Percentiles rank a stretch among this genome's conserved stretches.
Evolutionary conservation across 2,329 filamentous ascomycete species (phyloP).

Genomic region (Colletotrichum camelliae): DNA sequence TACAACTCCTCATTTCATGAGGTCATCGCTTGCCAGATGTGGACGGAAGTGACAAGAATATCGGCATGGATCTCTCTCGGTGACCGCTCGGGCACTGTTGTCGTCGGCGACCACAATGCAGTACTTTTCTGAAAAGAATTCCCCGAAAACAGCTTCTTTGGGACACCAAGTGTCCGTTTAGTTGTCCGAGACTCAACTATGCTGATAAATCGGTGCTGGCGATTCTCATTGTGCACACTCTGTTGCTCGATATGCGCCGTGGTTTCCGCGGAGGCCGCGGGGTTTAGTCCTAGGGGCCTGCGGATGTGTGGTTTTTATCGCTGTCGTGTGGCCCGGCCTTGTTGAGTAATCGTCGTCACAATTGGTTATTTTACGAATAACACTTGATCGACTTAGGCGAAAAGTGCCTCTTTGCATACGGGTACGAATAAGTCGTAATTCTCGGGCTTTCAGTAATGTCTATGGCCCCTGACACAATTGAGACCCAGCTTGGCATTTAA

Average conservation of each 20-base stretch:
- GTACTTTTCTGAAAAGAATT: not conserved
- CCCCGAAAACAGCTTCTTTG: not conserved
- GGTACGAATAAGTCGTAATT: not conserved
- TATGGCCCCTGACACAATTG: not conserved
- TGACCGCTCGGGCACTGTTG: not conserved
- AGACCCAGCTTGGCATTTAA: not conserved
- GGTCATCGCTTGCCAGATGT: not conserved
- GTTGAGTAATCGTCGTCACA: not conserved
- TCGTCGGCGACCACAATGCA: not conserved
- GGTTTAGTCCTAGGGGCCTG: not conserved
- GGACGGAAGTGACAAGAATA: not conserved
- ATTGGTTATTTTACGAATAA: not conserved
- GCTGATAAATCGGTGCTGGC: not conserved
- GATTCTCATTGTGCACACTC: not conserved
- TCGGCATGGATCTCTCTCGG: not conserved
- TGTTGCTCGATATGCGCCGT: not conserved
- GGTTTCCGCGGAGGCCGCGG: not conserved
- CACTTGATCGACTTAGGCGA: not conserved
- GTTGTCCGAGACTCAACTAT: not conserved
- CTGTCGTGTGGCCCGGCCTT: not conserved
- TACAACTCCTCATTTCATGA: not conserved
- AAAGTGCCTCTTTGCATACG: not conserved
- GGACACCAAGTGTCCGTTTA: not conserved
- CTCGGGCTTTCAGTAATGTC: not conserved
- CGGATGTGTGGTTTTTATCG: not conserved